Conservation (phyloP, 1,284 basidiomycete species). For the Fomitopsis pinicola region DNA sequence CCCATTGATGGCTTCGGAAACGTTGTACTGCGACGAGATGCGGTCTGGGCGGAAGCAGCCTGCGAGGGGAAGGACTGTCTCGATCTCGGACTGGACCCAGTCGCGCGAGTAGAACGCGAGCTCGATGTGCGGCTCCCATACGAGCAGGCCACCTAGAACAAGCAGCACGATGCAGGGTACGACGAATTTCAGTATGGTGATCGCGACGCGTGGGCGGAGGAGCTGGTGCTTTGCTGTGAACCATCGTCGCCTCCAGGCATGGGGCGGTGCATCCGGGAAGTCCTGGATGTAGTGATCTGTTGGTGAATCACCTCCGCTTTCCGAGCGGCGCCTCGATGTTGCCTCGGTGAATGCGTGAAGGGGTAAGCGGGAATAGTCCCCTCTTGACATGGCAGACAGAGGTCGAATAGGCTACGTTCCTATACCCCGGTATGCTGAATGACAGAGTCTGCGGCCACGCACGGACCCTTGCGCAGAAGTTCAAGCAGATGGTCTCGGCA, state of each 20-base stretch:
- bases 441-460: slow-evolving; percentile 87
- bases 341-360: slow-evolving; percentile 8
- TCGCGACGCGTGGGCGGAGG: slow-evolving; percentile 13
- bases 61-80: slow-evolving; percentile 53
- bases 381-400: slow-evolving; percentile 8
- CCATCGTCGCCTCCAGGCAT: slow-evolving; percentile 6
- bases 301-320: neutral
- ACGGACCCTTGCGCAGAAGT: slow-evolving; percentile 36
- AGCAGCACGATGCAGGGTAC: slow-evolving; percentile 33
- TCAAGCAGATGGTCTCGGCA: too few species aligned
- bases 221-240: slow-evolving; percentile 2
- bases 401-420: neutral
- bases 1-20: slow-evolving; percentile 56
- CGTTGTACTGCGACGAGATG: slow-evolving; percentile 66
- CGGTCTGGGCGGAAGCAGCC: slow-evolving; percentile 69
- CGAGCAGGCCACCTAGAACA: slow-evolving; percentile 42
- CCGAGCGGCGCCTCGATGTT: slow-evolving; percentile 4
- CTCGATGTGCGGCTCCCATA: slow-evolving; percentile 81
- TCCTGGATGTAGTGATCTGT: neutral
- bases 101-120: slow-evolving; percentile 68
- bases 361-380: slow-evolving; percentile 13
- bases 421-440: slow-evolving; percentile 82
- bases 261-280: neutral
- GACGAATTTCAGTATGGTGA: slow-evolving; percentile 18
- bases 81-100: slow-evolving; percentile 73